These are phyloP conservation scores for Yamadazyma atlantica DNA, from an alignment of 1,139 yeast genomes.

Conservation along the genomic window DNA sequence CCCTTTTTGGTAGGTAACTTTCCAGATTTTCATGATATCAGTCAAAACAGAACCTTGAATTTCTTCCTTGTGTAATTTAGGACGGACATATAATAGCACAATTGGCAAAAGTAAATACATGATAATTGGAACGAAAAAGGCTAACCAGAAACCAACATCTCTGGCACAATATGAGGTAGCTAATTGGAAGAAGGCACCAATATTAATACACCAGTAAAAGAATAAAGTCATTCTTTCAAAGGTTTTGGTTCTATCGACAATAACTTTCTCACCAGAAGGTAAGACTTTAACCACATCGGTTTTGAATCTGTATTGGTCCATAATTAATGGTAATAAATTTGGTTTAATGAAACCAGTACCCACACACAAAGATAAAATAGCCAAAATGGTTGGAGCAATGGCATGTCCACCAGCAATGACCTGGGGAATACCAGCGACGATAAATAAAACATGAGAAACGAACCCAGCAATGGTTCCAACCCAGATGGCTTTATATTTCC, in stretches of 20 bases:
- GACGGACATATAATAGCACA: slow-evolving; percentile 38
- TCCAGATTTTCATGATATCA: slow-evolving; percentile 40
- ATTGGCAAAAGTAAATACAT: slow-evolving; percentile 50
- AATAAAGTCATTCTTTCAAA: slow-evolving; percentile 73
- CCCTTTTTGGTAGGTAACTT: slow-evolving; percentile 38
- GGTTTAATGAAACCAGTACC: slow-evolving; percentile 55
- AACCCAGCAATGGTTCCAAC: slow-evolving; percentile 40
- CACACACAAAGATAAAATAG: slow-evolving; percentile 37
- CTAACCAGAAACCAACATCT: slow-evolving; percentile 75
- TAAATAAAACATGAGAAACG: slow-evolving; percentile 37
- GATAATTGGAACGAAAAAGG: slow-evolving; percentile 59
- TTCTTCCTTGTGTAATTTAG: slow-evolving; percentile 35
- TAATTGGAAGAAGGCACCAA: slow-evolving; percentile 76
- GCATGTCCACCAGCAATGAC: slow-evolving; percentile 36
- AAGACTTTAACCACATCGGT: slow-evolving; percentile 59
- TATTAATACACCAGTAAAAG: slow-evolving; percentile 78
- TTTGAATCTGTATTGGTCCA: slow-evolving; percentile 52
- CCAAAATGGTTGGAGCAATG: slow-evolving; percentile 33
- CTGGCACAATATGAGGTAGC: slow-evolving; percentile 76
- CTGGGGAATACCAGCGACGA: slow-evolving; percentile 40
- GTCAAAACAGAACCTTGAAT: slow-evolving; percentile 51
- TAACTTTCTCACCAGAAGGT: slow-evolving; percentile 63
- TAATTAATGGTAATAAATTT: slow-evolving; percentile 49
- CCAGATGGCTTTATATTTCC: slow-evolving; percentile 43
- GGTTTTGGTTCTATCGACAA: slow-evolving; percentile 70